A percentile compares a stretch with the other conserved stretches of the same genome.
Evolutionary conservation across 23 red algal species (phyloP).

Genomic region (Gracilariopsis chorda): DNA sequence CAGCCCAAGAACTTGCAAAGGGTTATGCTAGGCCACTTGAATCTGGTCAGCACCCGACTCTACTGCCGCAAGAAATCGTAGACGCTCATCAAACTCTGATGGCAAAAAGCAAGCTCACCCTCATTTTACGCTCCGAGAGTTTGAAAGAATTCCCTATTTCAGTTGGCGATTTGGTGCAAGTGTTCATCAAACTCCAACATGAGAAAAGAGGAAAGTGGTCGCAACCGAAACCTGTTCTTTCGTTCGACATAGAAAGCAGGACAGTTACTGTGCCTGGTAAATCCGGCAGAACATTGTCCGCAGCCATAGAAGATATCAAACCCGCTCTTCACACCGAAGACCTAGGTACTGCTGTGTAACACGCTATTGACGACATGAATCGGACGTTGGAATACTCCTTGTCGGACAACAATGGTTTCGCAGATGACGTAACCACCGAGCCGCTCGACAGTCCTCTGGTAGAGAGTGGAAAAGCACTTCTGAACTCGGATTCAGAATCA

Average conservation of each 20-base stretch:
- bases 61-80: background rate
- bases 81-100: background rate
- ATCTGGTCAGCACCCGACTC: background rate
- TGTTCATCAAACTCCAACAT: background rate
- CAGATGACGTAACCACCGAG: background rate
- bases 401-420: background rate
- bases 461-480: background rate
- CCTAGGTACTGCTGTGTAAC: background rate
- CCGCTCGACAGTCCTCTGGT: background rate
- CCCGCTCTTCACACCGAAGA: background rate
- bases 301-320: conserved; percentile 7
- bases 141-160: background rate
- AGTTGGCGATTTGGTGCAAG: conserved; percentile 29
- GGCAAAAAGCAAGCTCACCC: conserved; percentile 23
- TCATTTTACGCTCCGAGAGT: conserved; percentile 4
- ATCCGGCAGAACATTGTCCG: background rate
- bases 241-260: background rate
- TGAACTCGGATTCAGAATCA: background rate
- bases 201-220: conserved; percentile 12
- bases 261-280: conserved; percentile 3
- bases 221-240: background rate
- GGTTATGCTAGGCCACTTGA: background rate
- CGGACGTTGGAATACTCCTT: background rate
- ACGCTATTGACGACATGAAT: conserved; percentile 9
- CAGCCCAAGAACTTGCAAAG: conserved; percentile 10